phyloP scores from a whole-genome alignment of 176 grass and related monocot genomes.

The Zizania latifolia region DNA sequence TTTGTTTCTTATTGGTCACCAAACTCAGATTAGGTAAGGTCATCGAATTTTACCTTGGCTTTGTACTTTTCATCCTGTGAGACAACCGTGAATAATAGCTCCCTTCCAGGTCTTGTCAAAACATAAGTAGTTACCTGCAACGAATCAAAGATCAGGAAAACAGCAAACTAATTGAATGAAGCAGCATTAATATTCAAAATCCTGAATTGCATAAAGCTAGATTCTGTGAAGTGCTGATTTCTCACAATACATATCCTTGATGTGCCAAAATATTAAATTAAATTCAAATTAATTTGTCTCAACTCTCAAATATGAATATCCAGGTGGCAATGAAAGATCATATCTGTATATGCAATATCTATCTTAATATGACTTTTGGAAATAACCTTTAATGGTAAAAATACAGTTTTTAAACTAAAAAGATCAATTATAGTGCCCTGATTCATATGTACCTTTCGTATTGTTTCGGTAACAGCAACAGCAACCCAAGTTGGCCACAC shows the following conservation, averaged over 20 bases:
- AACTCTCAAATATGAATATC: not conserved
- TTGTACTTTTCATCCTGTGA: slow-evolving; percentile 96
- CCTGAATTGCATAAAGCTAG: not conserved
- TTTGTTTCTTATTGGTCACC: not conserved
- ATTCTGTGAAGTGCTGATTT: not conserved
- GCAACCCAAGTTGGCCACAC: slow-evolving; percentile 78
- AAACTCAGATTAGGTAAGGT: not conserved
- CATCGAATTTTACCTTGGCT: slow-evolving; percentile 64
- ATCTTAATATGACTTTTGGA: not conserved
- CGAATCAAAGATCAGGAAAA: not conserved
- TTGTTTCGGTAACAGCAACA: slow-evolving; percentile 78
- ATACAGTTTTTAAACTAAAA: not conserved
- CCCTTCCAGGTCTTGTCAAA: slow-evolving; percentile 89
- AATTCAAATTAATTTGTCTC: not conserved
- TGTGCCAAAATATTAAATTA: not conserved
- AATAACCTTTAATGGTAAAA: not conserved
- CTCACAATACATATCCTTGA: not conserved
- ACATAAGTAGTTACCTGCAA: slow-evolving; percentile 83
- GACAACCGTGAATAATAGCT: slow-evolving; percentile 90
- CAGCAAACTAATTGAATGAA: not conserved
- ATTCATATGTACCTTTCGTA: slow-evolving; percentile 55
- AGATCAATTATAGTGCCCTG: not conserved
- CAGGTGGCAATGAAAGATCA: not conserved
- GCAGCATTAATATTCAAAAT: not conserved
- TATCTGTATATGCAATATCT: not conserved